Conservation (phyloP, 345 rosid species). For the Brassica cretica region DNA sequence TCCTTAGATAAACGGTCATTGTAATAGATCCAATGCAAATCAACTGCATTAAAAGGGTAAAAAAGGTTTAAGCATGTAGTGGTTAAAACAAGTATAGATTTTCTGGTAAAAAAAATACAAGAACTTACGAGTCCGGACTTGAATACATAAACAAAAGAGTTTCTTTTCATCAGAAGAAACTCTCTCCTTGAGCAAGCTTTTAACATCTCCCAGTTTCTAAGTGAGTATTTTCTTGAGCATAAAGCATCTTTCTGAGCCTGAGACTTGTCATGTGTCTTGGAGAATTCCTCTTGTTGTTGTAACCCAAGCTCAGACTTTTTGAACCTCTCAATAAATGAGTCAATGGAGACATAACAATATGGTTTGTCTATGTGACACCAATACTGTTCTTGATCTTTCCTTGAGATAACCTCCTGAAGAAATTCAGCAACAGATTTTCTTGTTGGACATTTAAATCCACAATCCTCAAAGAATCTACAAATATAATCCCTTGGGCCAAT, state of each 20-base stretch:
- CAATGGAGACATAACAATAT: constrained; percentile 43
- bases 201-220: constrained; percentile 45
- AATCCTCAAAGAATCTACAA: constrained; percentile 59
- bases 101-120: background rate
- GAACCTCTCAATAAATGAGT: constrained; percentile 39
- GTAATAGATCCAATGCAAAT: constrained; percentile 39
- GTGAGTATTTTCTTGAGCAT: constrained; percentile 40
- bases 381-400: constrained; percentile 53
- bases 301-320: constrained; percentile 35
- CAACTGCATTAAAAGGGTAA: constrained; percentile 30
- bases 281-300: constrained; percentile 37
- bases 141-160: constrained; percentile 47
- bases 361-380: constrained; percentile 41
- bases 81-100: background rate
- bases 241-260: constrained; percentile 30
- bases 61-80: background rate
- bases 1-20: constrained; percentile 44
- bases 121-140: constrained; percentile 45
- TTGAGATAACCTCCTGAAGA: constrained; percentile 71
- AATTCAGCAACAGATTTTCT: constrained; percentile 86
- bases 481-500: constrained; percentile 73
- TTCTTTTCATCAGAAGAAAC: constrained; percentile 51
- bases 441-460: constrained; percentile 74
- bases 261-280: constrained; percentile 36
- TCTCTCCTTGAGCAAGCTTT: constrained; percentile 53